Percentiles rank a stretch among this genome's conserved stretches.
Evolutionary conservation across 139 green algal genomes (phyloP).

Genomic region (Zygnema circumcarinatum): DNA sequence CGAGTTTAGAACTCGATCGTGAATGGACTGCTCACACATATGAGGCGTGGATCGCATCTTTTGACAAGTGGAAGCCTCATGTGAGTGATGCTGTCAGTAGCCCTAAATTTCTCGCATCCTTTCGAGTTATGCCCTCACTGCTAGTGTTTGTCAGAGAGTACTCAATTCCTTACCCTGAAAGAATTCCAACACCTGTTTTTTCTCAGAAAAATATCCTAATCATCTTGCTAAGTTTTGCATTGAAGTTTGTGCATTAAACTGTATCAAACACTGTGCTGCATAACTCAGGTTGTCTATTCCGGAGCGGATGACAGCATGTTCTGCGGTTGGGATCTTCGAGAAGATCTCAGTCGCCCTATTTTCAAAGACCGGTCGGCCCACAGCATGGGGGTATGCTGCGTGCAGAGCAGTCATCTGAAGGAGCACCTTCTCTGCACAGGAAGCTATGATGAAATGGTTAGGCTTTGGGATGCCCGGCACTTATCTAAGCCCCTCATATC

Average conservation of each 20-base stretch:
- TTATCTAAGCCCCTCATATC: slow-evolving; percentile 10
- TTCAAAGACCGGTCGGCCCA: slow-evolving; percentile 71
- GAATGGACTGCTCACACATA: slow-evolving; percentile 30
- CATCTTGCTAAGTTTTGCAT: no score
- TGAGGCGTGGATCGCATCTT: slow-evolving; percentile 51
- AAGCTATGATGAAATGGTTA: slow-evolving; percentile 84
- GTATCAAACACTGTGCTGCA: no score
- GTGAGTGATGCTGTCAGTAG: no score
- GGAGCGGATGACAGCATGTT: slow-evolving; percentile 59
- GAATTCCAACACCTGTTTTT: background rate
- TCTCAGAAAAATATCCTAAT: background rate
- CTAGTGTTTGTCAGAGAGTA: no score
- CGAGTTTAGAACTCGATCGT: slow-evolving; percentile 2
- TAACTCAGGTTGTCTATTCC: slow-evolving; percentile 52
- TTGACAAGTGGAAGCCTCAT: slow-evolving; percentile 46
- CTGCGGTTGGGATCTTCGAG: slow-evolving; percentile 51
- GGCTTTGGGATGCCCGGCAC: slow-evolving; percentile 61
- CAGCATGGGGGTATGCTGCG: slow-evolving; percentile 83
- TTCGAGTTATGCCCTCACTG: no score
- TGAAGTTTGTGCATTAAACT: no score
- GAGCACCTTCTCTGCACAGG: slow-evolving; percentile 78
- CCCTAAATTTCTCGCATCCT: no score
- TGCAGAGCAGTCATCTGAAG: slow-evolving; percentile 64
- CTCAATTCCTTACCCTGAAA: no score
- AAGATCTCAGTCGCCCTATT: slow-evolving; percentile 2